Evolutionary conservation across 805 yeast species (phyloP).

Genomic region (Candida maltosa): DNA sequence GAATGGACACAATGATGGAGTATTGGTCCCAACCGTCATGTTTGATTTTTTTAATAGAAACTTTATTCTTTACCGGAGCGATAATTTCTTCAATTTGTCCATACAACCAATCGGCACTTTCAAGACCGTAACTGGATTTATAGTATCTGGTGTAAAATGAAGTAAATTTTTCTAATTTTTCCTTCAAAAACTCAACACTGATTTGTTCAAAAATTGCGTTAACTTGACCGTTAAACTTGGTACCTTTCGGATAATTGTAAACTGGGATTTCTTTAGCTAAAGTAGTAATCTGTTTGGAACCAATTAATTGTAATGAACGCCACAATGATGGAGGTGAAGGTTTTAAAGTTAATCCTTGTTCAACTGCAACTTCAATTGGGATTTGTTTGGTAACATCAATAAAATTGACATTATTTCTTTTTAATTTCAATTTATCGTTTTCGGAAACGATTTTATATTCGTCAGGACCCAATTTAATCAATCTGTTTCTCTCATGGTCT

Average conservation of each 20-base stretch:
- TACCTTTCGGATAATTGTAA: constrained; percentile 52
- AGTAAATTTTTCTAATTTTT: constrained; percentile 58
- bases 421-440: constrained; percentile 28
- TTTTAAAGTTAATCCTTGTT: constrained; percentile 17
- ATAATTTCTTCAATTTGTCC: constrained; percentile 43
- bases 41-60: constrained; percentile 44
- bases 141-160: constrained; percentile 76
- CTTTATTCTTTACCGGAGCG: constrained; percentile 18
- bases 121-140: constrained; percentile 64
- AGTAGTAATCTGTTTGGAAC: constrained; percentile 23
- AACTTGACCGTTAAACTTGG: constrained; percentile 37
- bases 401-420: constrained; percentile 48
- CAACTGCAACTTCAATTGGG: constrained; percentile 32
- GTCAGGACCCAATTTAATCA: constrained; percentile 35
- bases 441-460: constrained; percentile 33
- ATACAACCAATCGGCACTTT: constrained; percentile 69
- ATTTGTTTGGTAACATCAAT: constrained; percentile 61
- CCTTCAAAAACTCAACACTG: constrained; percentile 44
- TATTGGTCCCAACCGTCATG: constrained; percentile 78
- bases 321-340: constrained; percentile 9
- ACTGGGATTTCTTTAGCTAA: constrained; percentile 23
- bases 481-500: too few species aligned
- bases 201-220: constrained; percentile 40
- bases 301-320: constrained; percentile 14
- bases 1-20: constrained; percentile 65